Evolutionary conservation across 2,329 filamentous ascomycete genomes (phyloP), one percentile per base, ranked within the genome.

Genomic region (Botrytis fragariae): DNA sequence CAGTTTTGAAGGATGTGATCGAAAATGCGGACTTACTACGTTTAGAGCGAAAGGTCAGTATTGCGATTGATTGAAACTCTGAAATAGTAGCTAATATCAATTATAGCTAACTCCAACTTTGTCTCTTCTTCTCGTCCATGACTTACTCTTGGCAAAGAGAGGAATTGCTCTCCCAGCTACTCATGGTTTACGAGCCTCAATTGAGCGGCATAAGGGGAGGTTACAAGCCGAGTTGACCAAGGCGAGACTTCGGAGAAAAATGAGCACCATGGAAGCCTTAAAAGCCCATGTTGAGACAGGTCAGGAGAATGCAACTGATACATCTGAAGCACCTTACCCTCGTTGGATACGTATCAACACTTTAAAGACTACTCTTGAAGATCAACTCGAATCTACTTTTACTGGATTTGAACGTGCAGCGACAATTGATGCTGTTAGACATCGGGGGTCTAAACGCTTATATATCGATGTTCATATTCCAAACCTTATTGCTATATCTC

Each of bases 301-400:
- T 9, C 84, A 86, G 39, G 84, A 87, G 74, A 83, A 87, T 48
- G 81, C 81, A 0, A 73, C 74, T 7, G 76, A 79, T 54, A 76
- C 76, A 9, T 78, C 76, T 5, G 76, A 79, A 60, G 76, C 78
- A 67, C 83, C 84, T 59, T 92, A 95, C 80, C 95, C 94, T n/a
- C 90, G 96, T 71, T 99, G 96, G 96, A 89, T 97, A 59, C 90
- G 96, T 2, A 86, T 98, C 75, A 99, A 98, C 80, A 90, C 91
- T 0, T 83, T 98, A 20, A 91, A 90, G 77, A 91, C 90, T 18
- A 91, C 87, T 0, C 81, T 97, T 8, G 86, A 91, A 29, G 86
- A 90, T 6, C 92, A 97, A 82, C 84, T 97, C n/a, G 84, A 86
- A 25, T 90, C 88, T 0, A 95, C 93, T 0, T 97, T 98, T 81